Evolutionary conservation across 2,329 filamentous ascomycete species (phyloP).

Genomic region (Atkinsonella texensis): DNA sequence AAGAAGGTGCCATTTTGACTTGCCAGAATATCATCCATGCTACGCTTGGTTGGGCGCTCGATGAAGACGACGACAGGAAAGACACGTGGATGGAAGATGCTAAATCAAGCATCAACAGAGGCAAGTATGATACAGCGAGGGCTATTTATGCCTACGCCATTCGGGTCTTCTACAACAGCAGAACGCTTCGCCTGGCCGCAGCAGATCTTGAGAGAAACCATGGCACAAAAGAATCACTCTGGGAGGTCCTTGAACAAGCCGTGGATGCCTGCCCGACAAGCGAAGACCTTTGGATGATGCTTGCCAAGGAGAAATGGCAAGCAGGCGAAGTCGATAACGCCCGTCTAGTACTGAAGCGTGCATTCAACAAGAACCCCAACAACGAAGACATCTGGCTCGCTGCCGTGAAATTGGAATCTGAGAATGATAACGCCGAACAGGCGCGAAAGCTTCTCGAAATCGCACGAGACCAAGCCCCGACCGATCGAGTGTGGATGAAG

Average conservation of each 20-base stretch:
- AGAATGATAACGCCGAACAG: slow-evolving; percentile 70
- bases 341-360: slow-evolving; percentile 70
- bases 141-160: slow-evolving; percentile 90
- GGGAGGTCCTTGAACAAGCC: slow-evolving; percentile 79
- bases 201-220: slow-evolving; percentile 87
- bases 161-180: slow-evolving; percentile 78
- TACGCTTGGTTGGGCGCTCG: slow-evolving; percentile 83
- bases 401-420: slow-evolving; percentile 90
- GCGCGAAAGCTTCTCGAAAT: slow-evolving; percentile 71
- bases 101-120: slow-evolving; percentile 65
- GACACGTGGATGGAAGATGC: slow-evolving; percentile 95
- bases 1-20: slow-evolving; percentile 76
- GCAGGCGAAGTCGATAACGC: slow-evolving; percentile 80
- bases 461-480: slow-evolving; percentile 79
- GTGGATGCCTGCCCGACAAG: slow-evolving; percentile 87
- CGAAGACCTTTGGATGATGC: slow-evolving; percentile 89
- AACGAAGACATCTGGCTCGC: slow-evolving; percentile 98
- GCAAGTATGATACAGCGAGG: slow-evolving; percentile 77
- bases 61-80: slow-evolving; percentile 93
- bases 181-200: slow-evolving; percentile 79
- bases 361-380: slow-evolving; percentile 90
- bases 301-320: slow-evolving; percentile 90
- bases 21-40: slow-evolving; percentile 84
- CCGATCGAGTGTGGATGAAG: slow-evolving; percentile 95
- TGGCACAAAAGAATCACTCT: slow-evolving; percentile 70